Percentiles rank a stretch among this genome's conserved stretches.
Evolutionary conservation across 352 stramenopile species (phyloP).

Genomic region (Phytophthora vignae): DNA sequence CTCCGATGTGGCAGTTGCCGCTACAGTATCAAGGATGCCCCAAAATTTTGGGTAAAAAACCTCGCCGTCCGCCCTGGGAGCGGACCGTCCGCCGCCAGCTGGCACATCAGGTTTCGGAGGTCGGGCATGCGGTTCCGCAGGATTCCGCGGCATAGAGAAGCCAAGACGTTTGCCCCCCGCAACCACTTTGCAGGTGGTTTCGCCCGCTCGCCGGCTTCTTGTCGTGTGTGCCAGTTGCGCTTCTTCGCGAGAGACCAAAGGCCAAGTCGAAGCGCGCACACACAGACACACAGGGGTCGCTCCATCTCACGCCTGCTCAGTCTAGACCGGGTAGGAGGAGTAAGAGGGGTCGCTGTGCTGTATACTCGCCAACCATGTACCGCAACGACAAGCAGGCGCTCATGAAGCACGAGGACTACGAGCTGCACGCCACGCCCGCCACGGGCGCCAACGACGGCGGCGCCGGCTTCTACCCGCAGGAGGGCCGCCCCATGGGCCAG

Average conservation of each 20-base stretch:
- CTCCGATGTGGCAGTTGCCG: too few species aligned
- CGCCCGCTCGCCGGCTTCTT: constrained; percentile 3
- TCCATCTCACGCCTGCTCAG: too few species aligned
- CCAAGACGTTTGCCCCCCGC: constrained; percentile 19
- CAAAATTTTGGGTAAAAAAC: constrained; percentile 23
- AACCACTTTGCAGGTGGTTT: constrained; percentile 37
- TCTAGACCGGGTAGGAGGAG: too few species aligned
- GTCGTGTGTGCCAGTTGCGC: constrained; percentile 35
- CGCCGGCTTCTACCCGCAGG: constrained; percentile 51
- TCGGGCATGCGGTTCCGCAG: too few species aligned
- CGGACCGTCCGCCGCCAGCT: constrained; percentile 7
- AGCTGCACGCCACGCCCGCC: constrained; percentile 62
- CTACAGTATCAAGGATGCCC: too few species aligned
- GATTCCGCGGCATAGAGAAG: not conserved
- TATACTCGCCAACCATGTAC: constrained; percentile 45
- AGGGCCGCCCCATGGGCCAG: constrained; percentile 58
- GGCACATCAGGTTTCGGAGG: too few species aligned
- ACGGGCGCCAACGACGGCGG: constrained; percentile 60
- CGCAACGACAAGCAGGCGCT: constrained; percentile 46
- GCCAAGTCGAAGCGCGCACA: not conserved
- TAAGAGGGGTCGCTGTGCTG: constrained; percentile 4
- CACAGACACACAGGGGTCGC: constrained; percentile 1
- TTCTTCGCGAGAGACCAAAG: constrained; percentile 44
- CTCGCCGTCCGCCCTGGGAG: constrained; percentile 20
- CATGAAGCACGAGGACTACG: constrained; percentile 64